Base-by-base conservation (phyloP, 2,329 filamentous ascomycete genomes). In the Aaosphaeria pasadenensis region DNA sequence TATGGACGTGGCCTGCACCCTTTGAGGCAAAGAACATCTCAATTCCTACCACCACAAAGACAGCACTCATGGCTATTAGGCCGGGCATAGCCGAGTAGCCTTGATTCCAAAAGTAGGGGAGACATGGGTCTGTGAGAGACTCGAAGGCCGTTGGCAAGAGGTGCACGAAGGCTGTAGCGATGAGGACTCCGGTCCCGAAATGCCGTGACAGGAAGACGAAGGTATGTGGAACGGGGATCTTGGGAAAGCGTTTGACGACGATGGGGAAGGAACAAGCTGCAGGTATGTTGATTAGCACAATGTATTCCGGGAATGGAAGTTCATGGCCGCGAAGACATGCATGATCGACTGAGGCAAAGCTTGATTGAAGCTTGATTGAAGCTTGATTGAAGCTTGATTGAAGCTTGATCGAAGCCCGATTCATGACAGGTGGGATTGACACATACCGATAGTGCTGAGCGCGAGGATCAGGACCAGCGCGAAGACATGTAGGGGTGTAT, bases 11-110 rank as follows among this genome's bases (percentile, higher is more conserved):
- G 11, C 76, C 76, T 6, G 81, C 82, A 5, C 83, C 83, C 63
- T 80, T 79, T 45, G 86, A 87, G 0, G 90, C 91, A 57, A 97
- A 85, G 67, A 91, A 90, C 73, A 94, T 95, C 70, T 97, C 92
- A 45, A 96, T 80, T 2, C 84, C 82, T 5, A 95, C 89, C 3
- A 96, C 91, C 4, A 88, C 74, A 50, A 74, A 72, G 17, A 74
- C 70, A 0, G 70, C 60, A 4, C 57, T 56, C 69, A 72, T 72
- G 42, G 69, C 69, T 43, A 72, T 63, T 6, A 72, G 49, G 7
- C 69, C 69, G 5, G 69, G 66, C 66, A 71, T 71, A 44, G 69
- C 64, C 47, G 67, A 51, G 44, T 72, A 72, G 45, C 65, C 61
- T n/a, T 62, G 44, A 50, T 65, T 72, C 69, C 69, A 72, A 42